Base-by-base conservation (phyloP, 768 basidiomycete genomes). In the Boletus subcaerulescens region DNA sequence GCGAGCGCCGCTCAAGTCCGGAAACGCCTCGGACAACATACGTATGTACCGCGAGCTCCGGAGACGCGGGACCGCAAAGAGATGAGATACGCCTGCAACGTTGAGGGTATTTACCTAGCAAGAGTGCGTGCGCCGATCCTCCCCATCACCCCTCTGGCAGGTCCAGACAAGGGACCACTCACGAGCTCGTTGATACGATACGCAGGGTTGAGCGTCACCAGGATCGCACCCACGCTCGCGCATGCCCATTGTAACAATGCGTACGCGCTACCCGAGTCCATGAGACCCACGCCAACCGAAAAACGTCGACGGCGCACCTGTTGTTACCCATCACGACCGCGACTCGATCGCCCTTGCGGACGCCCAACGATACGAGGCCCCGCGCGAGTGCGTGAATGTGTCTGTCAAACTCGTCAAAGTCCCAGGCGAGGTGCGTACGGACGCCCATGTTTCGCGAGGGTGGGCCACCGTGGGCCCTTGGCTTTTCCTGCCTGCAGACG, bases 241-340 rank as follows among this genome's bases (percentile, higher is more conserved):
- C 87, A 89, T 4, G 91, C 91, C 91, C 89, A 92, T 61, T 93
- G 91, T 22, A 92, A 71, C 73, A 81, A 76, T 0, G 89, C 89
- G 66, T 93, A 93, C 17, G 88, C 76, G 63, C 90, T 91, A 57
- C 31, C 31, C 8, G 48, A 13, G 4, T 4, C 18, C 42, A 4
- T 11, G 6, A 35, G 33, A 35, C 13, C 33, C 33, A 14, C 13
- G 33, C 14, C 12, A 14, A 35, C 33, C 11, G 14, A 35, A 35
- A 11, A 6, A 35, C 12, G 12, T 35, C 12, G 33, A 35, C 14
- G 13, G 43, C 73, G 35, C 59, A 89, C 91, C 91, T 93, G 55
- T 82, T 88, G 57, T 92, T 93, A 5, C 90, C 91, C 89, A 93
- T 90, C 38, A 92, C 71, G 8, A 91, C 87, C 1, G 80, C 91